Base-by-base conservation (phyloP, 495 filamentous ascomycete species). In the Hypoxylon crocopeplum region DNA sequence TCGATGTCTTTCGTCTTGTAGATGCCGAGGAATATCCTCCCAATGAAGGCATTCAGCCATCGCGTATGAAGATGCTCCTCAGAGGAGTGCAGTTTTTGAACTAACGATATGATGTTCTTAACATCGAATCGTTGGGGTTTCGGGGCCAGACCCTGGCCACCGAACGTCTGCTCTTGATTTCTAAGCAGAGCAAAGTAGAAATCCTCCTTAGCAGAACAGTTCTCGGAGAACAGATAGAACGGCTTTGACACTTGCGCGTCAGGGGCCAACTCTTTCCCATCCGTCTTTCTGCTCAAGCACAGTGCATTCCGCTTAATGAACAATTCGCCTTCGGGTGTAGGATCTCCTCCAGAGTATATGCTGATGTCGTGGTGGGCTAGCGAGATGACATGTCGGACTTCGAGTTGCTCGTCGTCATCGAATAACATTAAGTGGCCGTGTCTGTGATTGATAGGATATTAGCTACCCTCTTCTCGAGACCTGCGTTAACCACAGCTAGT, bases 391-490 rank as follows among this genome's bases (percentile, higher is more conserved):
- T 97, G 90, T 59, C 93, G 87, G 17, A 98, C 93, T 71, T 98
- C 95, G 52, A 95, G 78, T 70, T 98, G 92, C 85, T 81, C 78
- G 57, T 82, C 78, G 66, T 97, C 92, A 66, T 98, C 94, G 72
- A 96, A 98, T 16, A 98, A 87, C 92, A 98, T 97, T 49, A 98
- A 74, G 67, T 98, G 91, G 25, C 93, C 92, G 74, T 96, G 95
- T 74, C 94, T 95, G 59, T 58, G 15, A 55, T 11, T 21, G 7
- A 67, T 66, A 58, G 54, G 44, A 53, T 27, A 24, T 45, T 40
- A 29, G 42, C 25, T 13, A 27, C n/a, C 25, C 21, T 12, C 7
- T 13, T 32, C 16, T 29, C 13, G 20, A 48, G 25, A 46, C 36
- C 54, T 32, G 29, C 34, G 17, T 38, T 40, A 42, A 36, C 52